Conservation (phyloP, 495 filamentous ascomycete species). For the Penicillium roqueforti region DNA sequence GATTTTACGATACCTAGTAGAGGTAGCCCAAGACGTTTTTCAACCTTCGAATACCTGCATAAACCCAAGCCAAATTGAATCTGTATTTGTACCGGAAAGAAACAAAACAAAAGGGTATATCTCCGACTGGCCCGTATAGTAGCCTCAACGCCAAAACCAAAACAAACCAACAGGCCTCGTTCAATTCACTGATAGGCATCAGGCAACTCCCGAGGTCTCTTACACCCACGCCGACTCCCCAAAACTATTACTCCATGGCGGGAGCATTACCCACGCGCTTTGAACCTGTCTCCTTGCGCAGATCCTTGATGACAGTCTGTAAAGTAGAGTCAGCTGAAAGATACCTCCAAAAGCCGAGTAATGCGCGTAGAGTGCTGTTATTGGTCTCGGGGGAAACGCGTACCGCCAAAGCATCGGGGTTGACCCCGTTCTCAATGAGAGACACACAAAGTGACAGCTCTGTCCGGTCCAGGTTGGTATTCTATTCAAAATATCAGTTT, state of each 20-base stretch:
- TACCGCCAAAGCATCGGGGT: constrained; percentile 92
- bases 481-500: constrained; percentile 46
- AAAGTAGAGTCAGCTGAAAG: neutral
- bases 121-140: constrained; percentile 6
- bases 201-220: neutral
- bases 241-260: constrained; percentile 15
- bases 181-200: neutral
- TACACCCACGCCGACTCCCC: neutral
- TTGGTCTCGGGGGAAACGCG: constrained; percentile 25
- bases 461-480: constrained; percentile 84
- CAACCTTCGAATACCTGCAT: neutral
- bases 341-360: neutral
- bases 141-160: constrained; percentile 13
- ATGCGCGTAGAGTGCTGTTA: neutral
- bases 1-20: constrained; percentile 14
- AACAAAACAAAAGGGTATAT: constrained; percentile 19
- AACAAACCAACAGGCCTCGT: neutral
- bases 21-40: constrained; percentile 1
- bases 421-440: constrained; percentile 94
- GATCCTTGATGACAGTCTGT: constrained; percentile 69
- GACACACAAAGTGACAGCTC: constrained; percentile 92
- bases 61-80: constrained; percentile 8
- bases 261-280: constrained; percentile 22
- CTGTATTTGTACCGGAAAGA: constrained; percentile 5
- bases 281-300: constrained; percentile 54